These are phyloP conservation scores for Fusarium dimerum DNA, from an alignment of 2,329 filamentous ascomycete species.

Conservation along the genomic window DNA sequence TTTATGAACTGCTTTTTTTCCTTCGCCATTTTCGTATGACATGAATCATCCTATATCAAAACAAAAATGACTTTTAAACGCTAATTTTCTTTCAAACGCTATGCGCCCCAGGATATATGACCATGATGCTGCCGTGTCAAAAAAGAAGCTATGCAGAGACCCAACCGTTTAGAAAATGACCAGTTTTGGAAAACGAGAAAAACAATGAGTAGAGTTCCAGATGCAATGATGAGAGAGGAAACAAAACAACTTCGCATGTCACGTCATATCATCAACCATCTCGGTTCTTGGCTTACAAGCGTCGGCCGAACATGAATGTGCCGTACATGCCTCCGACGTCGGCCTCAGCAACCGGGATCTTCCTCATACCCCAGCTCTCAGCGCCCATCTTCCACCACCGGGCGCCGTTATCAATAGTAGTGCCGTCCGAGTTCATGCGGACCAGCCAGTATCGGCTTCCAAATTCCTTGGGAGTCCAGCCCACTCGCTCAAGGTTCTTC, in stretches of 20 bases:
- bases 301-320: slow-evolving; percentile 63
- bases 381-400: slow-evolving; percentile 84
- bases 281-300: slow-evolving; percentile 43
- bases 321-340: slow-evolving; percentile 96
- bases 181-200: slow-evolving; percentile 10
- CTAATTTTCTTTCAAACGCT: slow-evolving; percentile 27
- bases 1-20: slow-evolving; percentile 24
- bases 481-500: slow-evolving; percentile 59
- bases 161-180: slow-evolving; percentile 14
- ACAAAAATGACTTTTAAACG: slow-evolving; percentile 27
- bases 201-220: slow-evolving; percentile 26
- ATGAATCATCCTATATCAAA: slow-evolving; percentile 26
- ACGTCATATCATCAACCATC: slow-evolving; percentile 41
- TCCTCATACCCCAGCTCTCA: slow-evolving; percentile 82
- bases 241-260: neutral
- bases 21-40: slow-evolving; percentile 22
- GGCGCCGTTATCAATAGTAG: slow-evolving; percentile 46
- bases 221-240: neutral
- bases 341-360: slow-evolving; percentile 86
- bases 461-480: slow-evolving; percentile 73
- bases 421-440: slow-evolving; percentile 44
- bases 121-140: slow-evolving; percentile 14
- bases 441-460: slow-evolving; percentile 69
- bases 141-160: slow-evolving; percentile 1
- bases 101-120: slow-evolving; percentile 29